Evolutionary conservation across 345 rosid genomes (phyloP), one percentile per base, ranked within the genome.

Genomic region (Pistacia atlantica): DNA sequence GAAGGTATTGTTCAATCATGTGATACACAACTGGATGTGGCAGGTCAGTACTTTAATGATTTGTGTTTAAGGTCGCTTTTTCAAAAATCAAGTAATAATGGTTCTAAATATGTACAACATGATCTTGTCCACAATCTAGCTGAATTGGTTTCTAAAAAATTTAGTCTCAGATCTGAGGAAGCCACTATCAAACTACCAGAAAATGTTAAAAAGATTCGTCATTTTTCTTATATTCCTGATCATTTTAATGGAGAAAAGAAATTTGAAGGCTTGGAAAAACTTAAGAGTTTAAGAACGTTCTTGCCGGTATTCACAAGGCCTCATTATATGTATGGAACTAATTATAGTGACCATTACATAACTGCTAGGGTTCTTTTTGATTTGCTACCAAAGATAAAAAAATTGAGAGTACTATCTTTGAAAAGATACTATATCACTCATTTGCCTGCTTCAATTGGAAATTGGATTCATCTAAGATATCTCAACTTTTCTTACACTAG

Each of bases 381-480:
- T 52, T 57, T 80, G 68, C 11, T 83, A 6, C 81, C 49, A 37
- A 42, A 20, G 22, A 14, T 74, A 4, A 80, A 28, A 35, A 54
- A 10, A 8, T 48, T 80, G 31, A 74, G 81, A 77, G 81, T 45
- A 12, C 42, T 80, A 9, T 77, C 82, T 49, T 33, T 83, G 14
- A 11, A 57, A 12, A 46, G 71, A 11, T 83, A 77, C 42, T 1
- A 10, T 5, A 59, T 66, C 9, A 17, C 9, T 9, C 13, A 45
- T 31, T 33, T 83, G 3, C 84, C 80, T 7, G 11, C 22, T 38
- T 66, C 74, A 1, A 13, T 83, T 20, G 57, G 52, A 10, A 20
- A 52, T 8, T 46, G 75, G 51, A 66, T 61, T 31, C 83, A 11
- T 8, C 25, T 72, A 8, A n/a, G 38, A 4, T 28, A 72, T 25